Percentiles rank a stretch among this genome's conserved stretches.
Conservation (phyloP, 2,329 filamentous ascomycete species). For the Aaosphaeria arxii region DNA sequence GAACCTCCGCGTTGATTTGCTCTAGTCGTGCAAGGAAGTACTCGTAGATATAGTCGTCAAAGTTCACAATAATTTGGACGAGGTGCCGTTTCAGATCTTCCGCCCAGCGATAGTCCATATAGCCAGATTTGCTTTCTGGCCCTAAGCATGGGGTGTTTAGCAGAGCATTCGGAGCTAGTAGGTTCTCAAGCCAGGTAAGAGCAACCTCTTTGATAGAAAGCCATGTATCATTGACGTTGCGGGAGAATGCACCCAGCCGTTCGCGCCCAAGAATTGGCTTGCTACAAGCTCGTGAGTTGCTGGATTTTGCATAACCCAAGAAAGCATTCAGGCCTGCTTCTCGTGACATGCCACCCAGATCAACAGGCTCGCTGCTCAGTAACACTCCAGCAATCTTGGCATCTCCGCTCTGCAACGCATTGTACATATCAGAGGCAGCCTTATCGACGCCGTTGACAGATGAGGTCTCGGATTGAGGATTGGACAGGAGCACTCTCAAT, state of each 20-base stretch:
- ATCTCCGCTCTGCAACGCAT: slow-evolving; percentile 30
- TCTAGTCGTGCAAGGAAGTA: slow-evolving; percentile 35
- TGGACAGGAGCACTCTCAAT: slow-evolving; percentile 26
- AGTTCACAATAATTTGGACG: slow-evolving; percentile 50
- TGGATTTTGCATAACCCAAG: slow-evolving; percentile 54
- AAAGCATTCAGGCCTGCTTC: slow-evolving; percentile 55
- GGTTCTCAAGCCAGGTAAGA: slow-evolving; percentile 52
- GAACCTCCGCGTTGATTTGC: slow-evolving; percentile 23
- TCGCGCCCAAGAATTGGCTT: slow-evolving; percentile 41
- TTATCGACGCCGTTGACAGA: slow-evolving; percentile 21
- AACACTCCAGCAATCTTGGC: slow-evolving; percentile 47
- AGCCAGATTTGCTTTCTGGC: slow-evolving; percentile 42
- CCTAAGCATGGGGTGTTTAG: slow-evolving; percentile 2
- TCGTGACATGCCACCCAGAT: slow-evolving; percentile 48
- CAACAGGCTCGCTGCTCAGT: slow-evolving; percentile 48
- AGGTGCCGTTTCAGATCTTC: slow-evolving; percentile 54
- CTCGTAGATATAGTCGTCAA: slow-evolving; percentile 53
- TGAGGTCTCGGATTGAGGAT: slow-evolving; percentile 7
- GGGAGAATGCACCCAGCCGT: slow-evolving; percentile 40
- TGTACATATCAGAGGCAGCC: slow-evolving; percentile 43
- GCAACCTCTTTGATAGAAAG: slow-evolving; percentile 51
- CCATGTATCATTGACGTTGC: slow-evolving; percentile 46
- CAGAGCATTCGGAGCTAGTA: slow-evolving; percentile 45
- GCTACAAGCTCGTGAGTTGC: slow-evolving; percentile 37
- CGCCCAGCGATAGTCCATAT: slow-evolving; percentile 54